phyloP scores from a whole-genome alignment of 495 filamentous ascomycete species.

The Penicillium odoratum region DNA sequence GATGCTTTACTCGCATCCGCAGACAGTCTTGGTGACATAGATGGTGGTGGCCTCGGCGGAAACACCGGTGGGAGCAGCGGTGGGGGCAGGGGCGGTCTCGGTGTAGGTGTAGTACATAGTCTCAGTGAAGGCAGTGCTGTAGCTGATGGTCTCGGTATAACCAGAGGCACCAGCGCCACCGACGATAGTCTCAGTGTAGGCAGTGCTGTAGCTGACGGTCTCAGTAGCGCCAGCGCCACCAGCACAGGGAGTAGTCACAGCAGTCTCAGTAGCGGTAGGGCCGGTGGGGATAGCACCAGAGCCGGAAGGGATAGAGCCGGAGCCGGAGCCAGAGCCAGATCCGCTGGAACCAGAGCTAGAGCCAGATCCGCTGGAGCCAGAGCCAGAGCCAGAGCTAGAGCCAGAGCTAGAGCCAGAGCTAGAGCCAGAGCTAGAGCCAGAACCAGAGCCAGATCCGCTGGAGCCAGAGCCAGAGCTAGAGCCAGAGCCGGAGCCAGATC shows the following conservation, averaged over 20 bases:
- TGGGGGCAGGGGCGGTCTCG: slow-evolving; percentile 1
- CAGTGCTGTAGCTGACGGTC: neutral
- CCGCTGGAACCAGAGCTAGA: slow-evolving; percentile 5
- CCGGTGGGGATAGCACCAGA: neutral
- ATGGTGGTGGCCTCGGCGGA: slow-evolving; percentile 19
- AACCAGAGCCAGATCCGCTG: slow-evolving; percentile 4
- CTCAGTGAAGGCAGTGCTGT: slow-evolving; percentile 8
- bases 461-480: slow-evolving; percentile 7
- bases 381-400: slow-evolving; percentile 7
- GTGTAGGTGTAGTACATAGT: slow-evolving; percentile 23
- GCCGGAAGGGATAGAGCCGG: slow-evolving; percentile 7
- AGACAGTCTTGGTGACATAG: slow-evolving; percentile 30
- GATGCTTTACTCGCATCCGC: slow-evolving; percentile 21
- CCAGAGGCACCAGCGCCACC: slow-evolving; percentile 2
- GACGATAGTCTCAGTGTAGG: neutral
- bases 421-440: slow-evolving; percentile 7
- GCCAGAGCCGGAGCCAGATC: slow-evolving; percentile 10
- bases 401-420: slow-evolving; percentile 9
- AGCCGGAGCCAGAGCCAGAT: slow-evolving; percentile 3
- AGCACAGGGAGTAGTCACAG: neutral
- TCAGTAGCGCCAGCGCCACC: slow-evolving; percentile 4
- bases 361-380: slow-evolving; percentile 10
- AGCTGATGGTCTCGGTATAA: slow-evolving; percentile 22
- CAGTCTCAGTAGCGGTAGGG: neutral
- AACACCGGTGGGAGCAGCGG: slow-evolving; percentile 10